phyloP scores from a whole-genome alignment of 1,139 yeast species.

The Meyerozyma smithsonii region DNA sequence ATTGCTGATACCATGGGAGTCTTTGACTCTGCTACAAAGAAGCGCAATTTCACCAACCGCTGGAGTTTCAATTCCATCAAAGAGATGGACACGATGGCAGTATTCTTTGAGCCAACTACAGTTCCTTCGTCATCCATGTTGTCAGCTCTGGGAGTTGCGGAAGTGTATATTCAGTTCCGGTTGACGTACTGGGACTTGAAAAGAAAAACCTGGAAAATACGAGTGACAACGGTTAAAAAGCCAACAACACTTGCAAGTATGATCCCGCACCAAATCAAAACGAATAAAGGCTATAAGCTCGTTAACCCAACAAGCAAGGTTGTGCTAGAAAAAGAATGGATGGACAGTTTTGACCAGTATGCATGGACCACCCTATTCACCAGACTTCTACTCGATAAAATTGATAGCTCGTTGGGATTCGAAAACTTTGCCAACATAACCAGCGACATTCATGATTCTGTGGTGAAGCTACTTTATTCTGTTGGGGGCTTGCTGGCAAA shows the following conservation, averaged over 20 bases:
- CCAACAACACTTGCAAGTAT: constrained; percentile 27
- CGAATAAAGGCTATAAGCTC: constrained; percentile 13
- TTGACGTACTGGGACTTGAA: constrained; percentile 24
- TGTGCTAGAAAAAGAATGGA: constrained; percentile 22
- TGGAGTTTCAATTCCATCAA: constrained; percentile 27
- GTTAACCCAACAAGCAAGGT: constrained; percentile 17
- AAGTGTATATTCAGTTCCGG: constrained; percentile 29
- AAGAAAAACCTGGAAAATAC: constrained; percentile 18
- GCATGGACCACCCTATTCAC: constrained; percentile 28
- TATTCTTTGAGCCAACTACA: constrained; percentile 31
- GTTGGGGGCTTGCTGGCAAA: constrained; percentile 28
- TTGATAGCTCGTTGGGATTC: constrained; percentile 33
- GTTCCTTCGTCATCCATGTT: constrained; percentile 20
- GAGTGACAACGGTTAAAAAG: constrained; percentile 25
- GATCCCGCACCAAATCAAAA: constrained; percentile 13
- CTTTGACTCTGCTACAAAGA: constrained; percentile 29
- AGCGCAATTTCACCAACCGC: constrained; percentile 30
- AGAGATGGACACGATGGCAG: constrained; percentile 20
- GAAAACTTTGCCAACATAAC: constrained; percentile 27
- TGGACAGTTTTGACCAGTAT: constrained; percentile 28
- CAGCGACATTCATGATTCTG: constrained; percentile 21
- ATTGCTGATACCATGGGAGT: constrained; percentile 31
- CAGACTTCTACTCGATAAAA: constrained; percentile 28
- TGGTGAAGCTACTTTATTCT: constrained; percentile 24
- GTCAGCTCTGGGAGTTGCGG: constrained; percentile 14